Evolutionary conservation across 1,284 basidiomycete species (phyloP), one percentile per base, ranked within the genome.

Genomic region (Phaffia rhodozyma): DNA sequence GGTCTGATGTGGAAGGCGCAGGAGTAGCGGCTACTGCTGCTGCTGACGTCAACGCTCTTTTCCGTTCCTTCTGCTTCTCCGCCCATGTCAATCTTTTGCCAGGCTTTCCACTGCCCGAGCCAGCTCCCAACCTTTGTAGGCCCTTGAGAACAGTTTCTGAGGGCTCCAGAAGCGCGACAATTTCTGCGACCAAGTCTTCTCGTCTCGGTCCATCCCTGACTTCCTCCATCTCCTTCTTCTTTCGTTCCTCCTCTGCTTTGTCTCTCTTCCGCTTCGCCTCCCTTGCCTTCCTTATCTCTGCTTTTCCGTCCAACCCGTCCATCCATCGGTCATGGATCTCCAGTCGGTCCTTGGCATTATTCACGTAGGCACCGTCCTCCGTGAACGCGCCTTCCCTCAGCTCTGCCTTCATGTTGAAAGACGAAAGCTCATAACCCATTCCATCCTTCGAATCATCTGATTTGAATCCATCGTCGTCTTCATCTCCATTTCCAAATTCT

Each of bases 351-450:
- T 74, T 72, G 69, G 86, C 86, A 58, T 91, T 85, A 63, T 84
- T 84, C 62, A 92, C 82, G 74, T 93, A 97, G 62, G 75, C 75
- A 55, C 96, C 96, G 71, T 97, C 94, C 64, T 87, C 89, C 13
- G 91, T 87, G 78, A 99, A 97, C 71, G 91, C 89, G 43, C 96
- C 96, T 74, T 96, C 90, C 71, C 89, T 85, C 86, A 99, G 93
- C 81, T 99, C 96, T 69, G 89, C 86, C 69, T 92, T 88, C 96
- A 99, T 97, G 75, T 99, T 97, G 83, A 99, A 99, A 38, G 88
- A 87, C 9, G 90, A 93, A 18, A 97, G 74, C 71, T 93, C 88
- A 75, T 80, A 91, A 1, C 93, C 96, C 92, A 96, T 94, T 80
- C 81, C 66, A 5, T 67, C 66, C 32, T 64, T 58, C 32, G 58